These are phyloP conservation scores for Calonectria montana DNA, from an alignment of 2,329 filamentous ascomycete genomes.

Conservation along the genomic window DNA sequence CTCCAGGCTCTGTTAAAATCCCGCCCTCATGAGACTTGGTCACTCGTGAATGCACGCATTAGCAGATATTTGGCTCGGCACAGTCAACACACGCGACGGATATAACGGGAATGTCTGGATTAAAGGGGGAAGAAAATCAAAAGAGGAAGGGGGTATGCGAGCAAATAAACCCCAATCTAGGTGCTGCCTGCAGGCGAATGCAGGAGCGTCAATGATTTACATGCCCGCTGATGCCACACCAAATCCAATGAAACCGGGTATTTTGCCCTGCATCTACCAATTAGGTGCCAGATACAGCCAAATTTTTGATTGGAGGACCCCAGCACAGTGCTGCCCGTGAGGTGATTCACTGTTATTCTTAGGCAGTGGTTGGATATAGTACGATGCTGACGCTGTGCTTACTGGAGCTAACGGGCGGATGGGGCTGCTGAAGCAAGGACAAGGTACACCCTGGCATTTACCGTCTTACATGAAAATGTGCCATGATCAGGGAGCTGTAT, in stretches of 20 bases:
- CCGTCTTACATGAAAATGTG: not conserved
- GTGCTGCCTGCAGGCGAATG: not conserved
- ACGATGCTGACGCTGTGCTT: constrained; percentile 3
- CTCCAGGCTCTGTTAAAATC: not conserved
- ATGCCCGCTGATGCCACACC: not conserved
- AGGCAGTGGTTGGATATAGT: not conserved
- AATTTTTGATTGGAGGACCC: not conserved
- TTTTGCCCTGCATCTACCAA: not conserved
- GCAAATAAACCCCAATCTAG: not conserved
- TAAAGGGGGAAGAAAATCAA: not conserved
- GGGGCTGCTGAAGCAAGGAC: not conserved
- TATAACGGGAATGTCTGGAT: not conserved
- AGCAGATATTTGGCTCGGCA: not conserved
- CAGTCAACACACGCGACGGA: not conserved
- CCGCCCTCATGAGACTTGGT: not conserved
- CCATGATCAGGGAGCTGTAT: not conserved
- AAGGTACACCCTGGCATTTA: not conserved
- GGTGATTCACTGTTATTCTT: not conserved
- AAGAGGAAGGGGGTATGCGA: not conserved
- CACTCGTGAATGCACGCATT: not conserved
- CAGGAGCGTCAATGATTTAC: not conserved
- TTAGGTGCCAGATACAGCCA: not conserved
- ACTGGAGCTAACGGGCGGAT: not conserved
- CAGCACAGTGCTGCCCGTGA: not conserved
- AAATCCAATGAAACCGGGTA: not conserved